These are phyloP conservation scores for Verticillium dahliae DNA, from an alignment of 2,329 filamentous ascomycete genomes.

Conservation along the genomic window DNA sequence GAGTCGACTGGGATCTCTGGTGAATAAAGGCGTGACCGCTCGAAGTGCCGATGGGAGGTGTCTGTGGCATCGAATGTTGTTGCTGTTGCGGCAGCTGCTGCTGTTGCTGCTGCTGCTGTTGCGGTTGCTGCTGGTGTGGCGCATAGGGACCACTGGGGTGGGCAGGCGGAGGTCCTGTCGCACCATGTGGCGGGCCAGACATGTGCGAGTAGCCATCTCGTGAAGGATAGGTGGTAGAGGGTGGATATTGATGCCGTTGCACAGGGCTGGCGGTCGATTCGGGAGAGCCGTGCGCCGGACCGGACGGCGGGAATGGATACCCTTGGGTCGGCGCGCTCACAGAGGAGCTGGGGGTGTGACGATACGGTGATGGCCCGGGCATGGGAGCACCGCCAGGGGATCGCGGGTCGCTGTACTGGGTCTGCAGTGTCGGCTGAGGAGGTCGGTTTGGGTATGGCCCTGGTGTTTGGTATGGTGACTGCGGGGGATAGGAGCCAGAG, in stretches of 20 bases:
- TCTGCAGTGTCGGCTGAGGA: slow-evolving; percentile 39
- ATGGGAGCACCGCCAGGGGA: slow-evolving; percentile 40
- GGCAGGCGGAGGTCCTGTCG: slow-evolving; percentile 22
- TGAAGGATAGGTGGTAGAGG: slow-evolving; percentile 33
- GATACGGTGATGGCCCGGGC: slow-evolving; percentile 41
- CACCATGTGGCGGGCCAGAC: slow-evolving; percentile 20
- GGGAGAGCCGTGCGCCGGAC: slow-evolving; percentile 16
- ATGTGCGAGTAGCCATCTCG: slow-evolving; percentile 40
- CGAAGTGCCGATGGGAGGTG: slow-evolving; percentile 34
- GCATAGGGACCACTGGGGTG: slow-evolving; percentile 26
- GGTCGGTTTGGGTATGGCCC: slow-evolving; percentile 36
- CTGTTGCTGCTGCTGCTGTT: slow-evolving; percentile 16
- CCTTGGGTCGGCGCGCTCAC: slow-evolving; percentile 31
- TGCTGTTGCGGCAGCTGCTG: slow-evolving; percentile 17
- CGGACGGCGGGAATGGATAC: slow-evolving; percentile 44
- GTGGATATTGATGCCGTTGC: slow-evolving; percentile 45
- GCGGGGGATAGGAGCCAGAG: slow-evolving; percentile 28
- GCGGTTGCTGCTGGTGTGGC: slow-evolving; percentile 24
- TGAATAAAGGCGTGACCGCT: slow-evolving; percentile 28
- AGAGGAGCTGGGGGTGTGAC: slow-evolving; percentile 41
- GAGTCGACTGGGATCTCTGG: slow-evolving; percentile 49
- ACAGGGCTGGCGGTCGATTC: slow-evolving; percentile 41
- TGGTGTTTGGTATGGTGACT: slow-evolving; percentile 29
- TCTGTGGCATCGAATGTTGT: slow-evolving; percentile 32
- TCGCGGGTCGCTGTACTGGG: slow-evolving; percentile 39